These are phyloP conservation scores for Wickerhamiella kazuoi DNA, from an alignment of 805 yeast genomes.

Conservation along the genomic window DNA sequence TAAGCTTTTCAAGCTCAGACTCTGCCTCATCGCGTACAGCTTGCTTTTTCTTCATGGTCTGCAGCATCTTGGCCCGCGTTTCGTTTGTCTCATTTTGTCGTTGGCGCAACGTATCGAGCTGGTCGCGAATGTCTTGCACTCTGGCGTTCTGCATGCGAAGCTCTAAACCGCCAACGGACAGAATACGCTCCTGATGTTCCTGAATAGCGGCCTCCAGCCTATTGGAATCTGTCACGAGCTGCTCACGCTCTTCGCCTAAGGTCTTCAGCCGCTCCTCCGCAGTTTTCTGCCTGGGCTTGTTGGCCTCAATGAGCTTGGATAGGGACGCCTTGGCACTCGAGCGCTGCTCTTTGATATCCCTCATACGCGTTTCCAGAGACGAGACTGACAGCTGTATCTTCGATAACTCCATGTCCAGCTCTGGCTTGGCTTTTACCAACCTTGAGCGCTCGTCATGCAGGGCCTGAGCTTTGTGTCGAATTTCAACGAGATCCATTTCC, in stretches of 20 bases:
- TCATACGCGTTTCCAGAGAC: constrained; percentile 22
- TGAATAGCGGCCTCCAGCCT: constrained; percentile 40
- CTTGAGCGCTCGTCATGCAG: constrained; percentile 37
- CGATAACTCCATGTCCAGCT: constrained; percentile 33
- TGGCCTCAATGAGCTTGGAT: constrained; percentile 28
- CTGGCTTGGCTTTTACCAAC: constrained; percentile 24
- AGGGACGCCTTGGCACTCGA: constrained; percentile 44
- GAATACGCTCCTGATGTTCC: constrained; percentile 52
- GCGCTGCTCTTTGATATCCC: constrained; percentile 37
- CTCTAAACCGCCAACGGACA: constrained; percentile 83
- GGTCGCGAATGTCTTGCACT: constrained; percentile 57
- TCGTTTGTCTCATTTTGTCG: constrained; percentile 41
- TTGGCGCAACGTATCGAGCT: constrained; percentile 40
- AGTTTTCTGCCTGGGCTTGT: constrained; percentile 19
- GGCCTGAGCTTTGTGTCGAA: constrained; percentile 24
- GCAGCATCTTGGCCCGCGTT: constrained; percentile 41
- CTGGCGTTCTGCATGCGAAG: constrained; percentile 55
- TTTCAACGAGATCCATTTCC: constrained; percentile 8
- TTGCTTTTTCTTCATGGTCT: constrained; percentile 39
- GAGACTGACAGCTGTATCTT: constrained; percentile 40
- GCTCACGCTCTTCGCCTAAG: neutral
- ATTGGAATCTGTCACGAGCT: constrained; percentile 26
- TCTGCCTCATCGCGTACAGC: constrained; percentile 31
- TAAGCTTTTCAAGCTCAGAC: constrained; percentile 28
- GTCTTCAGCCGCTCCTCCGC: constrained; percentile 28